Percentiles rank a stretch among this genome's conserved stretches.
Conservation (phyloP, 2,329 filamentous ascomycete genomes). For the Ceratocystis eucalypticola region DNA sequence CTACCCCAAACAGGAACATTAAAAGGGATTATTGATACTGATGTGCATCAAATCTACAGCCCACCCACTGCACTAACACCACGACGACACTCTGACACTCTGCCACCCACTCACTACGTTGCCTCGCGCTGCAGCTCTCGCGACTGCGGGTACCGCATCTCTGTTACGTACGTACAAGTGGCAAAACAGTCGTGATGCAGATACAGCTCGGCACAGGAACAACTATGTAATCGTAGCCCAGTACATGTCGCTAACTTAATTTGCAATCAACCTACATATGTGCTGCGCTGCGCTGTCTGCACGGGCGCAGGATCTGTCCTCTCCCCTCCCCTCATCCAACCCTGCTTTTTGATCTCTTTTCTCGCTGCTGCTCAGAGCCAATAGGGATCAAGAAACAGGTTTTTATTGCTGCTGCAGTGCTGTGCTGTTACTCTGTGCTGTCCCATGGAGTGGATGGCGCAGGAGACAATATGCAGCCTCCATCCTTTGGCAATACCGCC, state of each 20-base stretch:
- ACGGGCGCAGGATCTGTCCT: background rate
- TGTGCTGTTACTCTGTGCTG: background rate
- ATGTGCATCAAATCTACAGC: background rate
- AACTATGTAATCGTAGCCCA: background rate
- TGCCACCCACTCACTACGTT: background rate
- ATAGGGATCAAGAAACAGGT: conserved; percentile 1
- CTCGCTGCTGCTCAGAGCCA: background rate
- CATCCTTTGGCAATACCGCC: background rate
- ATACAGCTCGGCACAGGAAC: background rate
- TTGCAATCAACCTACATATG: too few relatives aligned
- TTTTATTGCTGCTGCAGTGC: conserved; percentile 2
- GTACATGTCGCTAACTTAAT: too few relatives aligned
- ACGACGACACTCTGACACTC: background rate
- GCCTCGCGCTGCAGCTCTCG: background rate
- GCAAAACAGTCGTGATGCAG: background rate
- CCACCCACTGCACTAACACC: background rate
- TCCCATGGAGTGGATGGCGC: background rate
- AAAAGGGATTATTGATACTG: background rate
- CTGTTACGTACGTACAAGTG: background rate
- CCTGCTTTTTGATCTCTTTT: background rate
- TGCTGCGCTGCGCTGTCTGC: background rate
- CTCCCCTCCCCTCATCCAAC: background rate
- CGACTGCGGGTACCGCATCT: background rate
- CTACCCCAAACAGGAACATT: background rate
- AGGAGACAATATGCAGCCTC: conserved; percentile 3